Percentiles rank a stretch among this genome's conserved stretches.
Conservation (phyloP, 23 red algal genomes). For the Gracilaria vermiculophylla region DNA sequence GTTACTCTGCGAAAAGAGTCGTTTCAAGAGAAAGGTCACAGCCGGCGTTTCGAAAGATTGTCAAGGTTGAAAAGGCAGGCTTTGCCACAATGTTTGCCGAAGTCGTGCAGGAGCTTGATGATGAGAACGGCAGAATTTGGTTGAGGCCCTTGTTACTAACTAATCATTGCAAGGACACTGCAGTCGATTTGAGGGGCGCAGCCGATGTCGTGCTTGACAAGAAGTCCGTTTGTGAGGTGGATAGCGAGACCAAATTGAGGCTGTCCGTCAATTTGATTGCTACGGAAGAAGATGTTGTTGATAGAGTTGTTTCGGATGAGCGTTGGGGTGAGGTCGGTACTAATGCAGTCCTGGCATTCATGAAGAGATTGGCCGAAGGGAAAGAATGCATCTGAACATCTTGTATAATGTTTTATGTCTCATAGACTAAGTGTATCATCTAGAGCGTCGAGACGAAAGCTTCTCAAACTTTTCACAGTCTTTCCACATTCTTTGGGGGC, state of each 20-base stretch:
- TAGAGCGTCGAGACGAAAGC: no score
- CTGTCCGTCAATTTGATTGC: constrained; percentile 21
- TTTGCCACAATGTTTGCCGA: constrained; percentile 52
- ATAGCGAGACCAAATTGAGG: constrained; percentile 2
- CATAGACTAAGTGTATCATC: no score
- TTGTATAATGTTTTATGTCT: background rate
- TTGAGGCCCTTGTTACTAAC: constrained; percentile 44
- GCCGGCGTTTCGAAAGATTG: background rate
- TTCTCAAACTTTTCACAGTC: no score
- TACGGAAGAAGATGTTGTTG: constrained; percentile 7
- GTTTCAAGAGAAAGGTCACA: background rate
- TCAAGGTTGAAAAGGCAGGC: constrained; percentile 10
- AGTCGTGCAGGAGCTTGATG: constrained; percentile 30
- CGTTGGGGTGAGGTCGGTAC: constrained; percentile 5
- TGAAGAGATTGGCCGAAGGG: constrained; percentile 11
- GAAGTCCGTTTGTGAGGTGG: background rate
- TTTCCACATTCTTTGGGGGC: no score
- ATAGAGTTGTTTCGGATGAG: constrained; percentile 10
- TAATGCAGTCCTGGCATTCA: constrained; percentile 6
- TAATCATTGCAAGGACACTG: background rate
- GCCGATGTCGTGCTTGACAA: constrained; percentile 48
- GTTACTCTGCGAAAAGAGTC: constrained; percentile 17
- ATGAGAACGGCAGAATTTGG: constrained; percentile 27
- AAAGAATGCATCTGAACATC: background rate
- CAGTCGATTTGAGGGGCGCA: constrained; percentile 52